Evolutionary conservation across 768 basidiomycete species (phyloP), one percentile per base, ranked within the genome.

Genomic region (Rhodosporidiobolus sp.): DNA sequence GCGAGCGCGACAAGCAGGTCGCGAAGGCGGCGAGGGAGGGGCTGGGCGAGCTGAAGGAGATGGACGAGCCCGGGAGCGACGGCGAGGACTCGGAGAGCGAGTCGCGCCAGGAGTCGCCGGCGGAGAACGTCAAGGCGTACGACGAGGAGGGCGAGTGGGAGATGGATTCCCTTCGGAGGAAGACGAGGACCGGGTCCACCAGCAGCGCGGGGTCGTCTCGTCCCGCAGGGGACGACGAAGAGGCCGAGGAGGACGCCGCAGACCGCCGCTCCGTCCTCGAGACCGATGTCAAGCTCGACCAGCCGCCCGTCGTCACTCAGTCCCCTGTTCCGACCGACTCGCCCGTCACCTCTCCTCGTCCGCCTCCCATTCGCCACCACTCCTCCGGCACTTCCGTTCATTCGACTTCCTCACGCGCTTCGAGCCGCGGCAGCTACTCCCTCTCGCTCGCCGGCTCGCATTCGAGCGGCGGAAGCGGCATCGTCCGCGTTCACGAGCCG

Each of bases 181-280:
- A n/a, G 19, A 63, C 50, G 35, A 50, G 62, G 17, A 63, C 62
- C 26, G 62, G 62, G 35, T 63, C 62, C 52, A 43, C 35, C 1
- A 53, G 52, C 62, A 53, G 50, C 26, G 50, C 24, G 2, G 62
- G 62, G 4, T 50, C 35, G 3, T 26, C 34, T 14, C 38, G 38
- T 19, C 35, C 16, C 48, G 48, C 20, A 12, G 34, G 32, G 19
- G 34, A 63, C 14, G 49, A 63, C 7, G 61, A 32, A 0, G 9
- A 17, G 12, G 12, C 14, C 16, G 48, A 50, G 34, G 61, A 48
- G 5, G 46, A 30, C 24, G 50, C 17, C 4, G 62, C 20, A 2
- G 35, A 54, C 26, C 48, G 26, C 30, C 26, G 49, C n/a, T 35
- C 32, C 26, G 35, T 10, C 24, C 50, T 11, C 19, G 34, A 17